A percentile compares a stretch with the other conserved stretches of the same genome.
These are phyloP conservation scores for Cyphellophora attinorum DNA, from an alignment of 2,329 filamentous ascomycete species.

Conservation along the genomic window DNA sequence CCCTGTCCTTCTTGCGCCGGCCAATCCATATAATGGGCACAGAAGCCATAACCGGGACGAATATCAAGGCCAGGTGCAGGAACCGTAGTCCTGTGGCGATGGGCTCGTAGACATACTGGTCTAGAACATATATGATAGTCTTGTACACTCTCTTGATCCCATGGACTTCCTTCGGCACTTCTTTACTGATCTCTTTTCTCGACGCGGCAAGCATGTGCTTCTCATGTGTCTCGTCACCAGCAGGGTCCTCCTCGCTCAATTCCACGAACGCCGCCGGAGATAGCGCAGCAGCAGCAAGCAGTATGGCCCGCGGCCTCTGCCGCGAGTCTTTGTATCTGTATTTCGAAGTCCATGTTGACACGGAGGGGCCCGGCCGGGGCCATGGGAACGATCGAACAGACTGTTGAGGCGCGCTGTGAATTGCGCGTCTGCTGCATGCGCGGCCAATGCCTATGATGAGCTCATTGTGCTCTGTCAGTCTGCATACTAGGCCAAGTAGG, in stretches of 20 bases:
- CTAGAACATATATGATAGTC: slow-evolving; percentile 56
- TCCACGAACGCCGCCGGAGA: slow-evolving; percentile 51
- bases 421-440: slow-evolving; percentile 36
- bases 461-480: too few relatives aligned
- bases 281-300: slow-evolving; percentile 36
- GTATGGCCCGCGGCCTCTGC: slow-evolving; percentile 17
- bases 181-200: slow-evolving; percentile 63
- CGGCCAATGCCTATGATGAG: slow-evolving; percentile 32
- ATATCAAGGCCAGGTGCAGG: slow-evolving; percentile 75
- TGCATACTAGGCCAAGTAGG: too few relatives aligned
- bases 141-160: slow-evolving; percentile 51
- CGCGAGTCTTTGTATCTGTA: slow-evolving; percentile 18
- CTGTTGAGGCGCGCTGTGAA: background rate
- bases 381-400: background rate
- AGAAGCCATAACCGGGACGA: slow-evolving; percentile 76
- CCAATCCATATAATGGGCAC: slow-evolving; percentile 79
- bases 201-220: slow-evolving; percentile 80
- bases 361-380: slow-evolving; percentile 16
- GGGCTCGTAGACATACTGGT: slow-evolving; percentile 58
- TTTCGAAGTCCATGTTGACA: slow-evolving; percentile 14
- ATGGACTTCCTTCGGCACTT: slow-evolving; percentile 51
- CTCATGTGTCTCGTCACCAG: slow-evolving; percentile 59
- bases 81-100: slow-evolving; percentile 82
- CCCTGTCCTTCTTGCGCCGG: slow-evolving; percentile 47
- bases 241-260: slow-evolving; percentile 41